Percentiles rank a stretch among this genome's conserved stretches.
Evolutionary conservation across 805 yeast genomes (phyloP).

Genomic region (Isabelozyma heimii): DNA sequence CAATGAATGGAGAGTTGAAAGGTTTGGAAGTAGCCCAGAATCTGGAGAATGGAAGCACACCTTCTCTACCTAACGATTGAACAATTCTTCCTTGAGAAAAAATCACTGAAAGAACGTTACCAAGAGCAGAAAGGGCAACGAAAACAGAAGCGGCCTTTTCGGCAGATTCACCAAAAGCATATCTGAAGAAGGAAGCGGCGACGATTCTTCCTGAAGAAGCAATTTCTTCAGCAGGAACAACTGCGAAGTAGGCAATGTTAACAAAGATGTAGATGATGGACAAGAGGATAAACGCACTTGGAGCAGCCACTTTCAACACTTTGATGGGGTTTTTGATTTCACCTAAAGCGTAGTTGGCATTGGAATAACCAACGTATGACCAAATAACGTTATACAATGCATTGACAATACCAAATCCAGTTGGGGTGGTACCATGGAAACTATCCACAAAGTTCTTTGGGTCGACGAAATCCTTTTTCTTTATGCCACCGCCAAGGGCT

Average conservation of each 20-base stretch:
- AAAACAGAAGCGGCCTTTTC: slow-evolving; percentile 74
- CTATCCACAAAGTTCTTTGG: slow-evolving; percentile 61
- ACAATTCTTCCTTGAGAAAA: slow-evolving; percentile 80
- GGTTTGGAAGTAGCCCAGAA: slow-evolving; percentile 73
- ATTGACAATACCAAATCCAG: slow-evolving; percentile 68
- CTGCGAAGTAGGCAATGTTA: slow-evolving; percentile 78
- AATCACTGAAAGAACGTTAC: slow-evolving; percentile 77
- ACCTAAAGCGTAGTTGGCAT: slow-evolving; percentile 79
- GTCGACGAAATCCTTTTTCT: slow-evolving; percentile 44
- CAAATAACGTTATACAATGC: slow-evolving; percentile 81
- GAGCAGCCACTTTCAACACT: slow-evolving; percentile 72
- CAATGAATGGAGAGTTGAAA: slow-evolving; percentile 69
- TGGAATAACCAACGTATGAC: slow-evolving; percentile 82
- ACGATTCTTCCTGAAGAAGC: slow-evolving; percentile 62
- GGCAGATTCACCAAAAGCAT: slow-evolving; percentile 67
- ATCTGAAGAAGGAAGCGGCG: slow-evolving; percentile 73
- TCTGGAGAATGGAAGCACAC: slow-evolving; percentile 69
- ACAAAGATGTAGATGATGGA: slow-evolving; percentile 70
- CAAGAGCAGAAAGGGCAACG: slow-evolving; percentile 78
- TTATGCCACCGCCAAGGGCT: slow-evolving; percentile 68
- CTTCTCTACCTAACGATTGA: slow-evolving; percentile 81
- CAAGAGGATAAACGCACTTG: slow-evolving; percentile 60
- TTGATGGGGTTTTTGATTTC: slow-evolving; percentile 73
- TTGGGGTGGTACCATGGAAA: slow-evolving; percentile 52
- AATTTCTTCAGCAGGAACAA: slow-evolving; percentile 66